A percentile compares a stretch with the other conserved stretches of the same genome.
These are phyloP conservation scores for Quercus tomentella DNA, from an alignment of 331 rosid genomes.

Conservation along the genomic window DNA sequence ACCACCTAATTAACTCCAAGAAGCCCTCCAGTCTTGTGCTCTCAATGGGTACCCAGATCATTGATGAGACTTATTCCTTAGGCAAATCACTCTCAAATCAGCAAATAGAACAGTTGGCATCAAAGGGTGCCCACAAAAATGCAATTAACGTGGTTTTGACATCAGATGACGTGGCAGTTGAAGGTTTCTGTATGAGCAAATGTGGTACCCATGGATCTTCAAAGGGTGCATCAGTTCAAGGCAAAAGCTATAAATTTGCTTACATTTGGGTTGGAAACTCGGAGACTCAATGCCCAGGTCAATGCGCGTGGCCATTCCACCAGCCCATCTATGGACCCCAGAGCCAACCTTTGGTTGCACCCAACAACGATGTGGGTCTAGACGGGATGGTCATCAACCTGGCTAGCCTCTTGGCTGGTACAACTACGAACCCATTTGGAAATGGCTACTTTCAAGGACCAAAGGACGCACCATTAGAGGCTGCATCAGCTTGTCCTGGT, in stretches of 20 bases:
- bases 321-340: conserved; percentile 46
- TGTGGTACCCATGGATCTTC: conserved; percentile 55
- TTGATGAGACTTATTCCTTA: conserved; percentile 22
- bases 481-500: conserved; percentile 63
- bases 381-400: conserved; percentile 62
- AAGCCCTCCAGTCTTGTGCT: conserved; percentile 5
- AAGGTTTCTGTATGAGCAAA: conserved; percentile 34
- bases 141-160: conserved; percentile 33
- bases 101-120: conserved; percentile 16
- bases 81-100: conserved; percentile 27
- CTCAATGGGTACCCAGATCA: conserved; percentile 20
- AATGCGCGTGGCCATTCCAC: conserved; percentile 54
- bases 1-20: conserved; percentile 11
- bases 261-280: conserved; percentile 55
- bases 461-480: conserved; percentile 64
- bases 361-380: conserved; percentile 57
- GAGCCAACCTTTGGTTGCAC: conserved; percentile 38
- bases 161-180: conserved; percentile 29
- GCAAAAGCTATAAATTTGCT: conserved; percentile 27
- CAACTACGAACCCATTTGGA: conserved; percentile 57
- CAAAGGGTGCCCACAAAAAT: conserved; percentile 6
- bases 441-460: conserved; percentile 64
- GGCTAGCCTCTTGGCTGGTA: conserved; percentile 56
- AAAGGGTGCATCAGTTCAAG: not conserved
- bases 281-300: conserved; percentile 46